Evolutionary conservation across 371 early-diverging fungal species (phyloP), one percentile per base, ranked within the genome.

Genomic region (Phascolomyces articulosus): DNA sequence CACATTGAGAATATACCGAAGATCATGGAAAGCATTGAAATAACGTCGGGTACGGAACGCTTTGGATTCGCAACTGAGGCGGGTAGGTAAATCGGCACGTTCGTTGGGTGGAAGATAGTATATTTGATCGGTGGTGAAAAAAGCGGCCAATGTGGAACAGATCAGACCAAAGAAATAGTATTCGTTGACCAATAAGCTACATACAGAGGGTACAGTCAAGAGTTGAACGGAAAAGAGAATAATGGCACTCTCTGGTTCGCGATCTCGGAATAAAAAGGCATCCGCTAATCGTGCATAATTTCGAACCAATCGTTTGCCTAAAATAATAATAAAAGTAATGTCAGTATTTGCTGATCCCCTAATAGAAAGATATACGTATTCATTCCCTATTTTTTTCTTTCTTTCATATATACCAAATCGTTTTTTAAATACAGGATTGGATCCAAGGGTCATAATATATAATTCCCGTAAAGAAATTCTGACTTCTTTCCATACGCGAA

Each of bases 161-260:
- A 91, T 88, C 60, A 86, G 82, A 60, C 85, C 85, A 70, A 93
- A 73, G 60, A 95, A 89, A 55, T 88, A 84, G 64, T 94, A 93
- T 44, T 93, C 85, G 58, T 87, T 82, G 20, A 92, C 90, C 40
- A 98, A 79, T 61, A 93, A 77, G 23, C 87, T 85, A 6, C 96
- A 91, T 27, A 97, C 87, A 1, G 93, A 93, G 0, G 97, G 96
- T 0, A 93, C 94, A 1, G 98, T 96, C 68, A 97, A 91, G 13
- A 97, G 77, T 74, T 98, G 98, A 16, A 97, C 96, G 4, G 96
- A 92, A 62, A 96, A 91, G 24, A 91, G 82, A 20, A 95, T 90
- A 61, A 98, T 89, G 1, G 95, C 92, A 55, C 92, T 87, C 67
- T 96, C 95, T 2, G 91, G 92, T 40, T 93, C 96, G 16, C 94